A percentile compares a stretch with the other conserved stretches of the same genome.
Conservation (phyloP, 1,139 yeast species). For the Protomyces gravidus region DNA sequence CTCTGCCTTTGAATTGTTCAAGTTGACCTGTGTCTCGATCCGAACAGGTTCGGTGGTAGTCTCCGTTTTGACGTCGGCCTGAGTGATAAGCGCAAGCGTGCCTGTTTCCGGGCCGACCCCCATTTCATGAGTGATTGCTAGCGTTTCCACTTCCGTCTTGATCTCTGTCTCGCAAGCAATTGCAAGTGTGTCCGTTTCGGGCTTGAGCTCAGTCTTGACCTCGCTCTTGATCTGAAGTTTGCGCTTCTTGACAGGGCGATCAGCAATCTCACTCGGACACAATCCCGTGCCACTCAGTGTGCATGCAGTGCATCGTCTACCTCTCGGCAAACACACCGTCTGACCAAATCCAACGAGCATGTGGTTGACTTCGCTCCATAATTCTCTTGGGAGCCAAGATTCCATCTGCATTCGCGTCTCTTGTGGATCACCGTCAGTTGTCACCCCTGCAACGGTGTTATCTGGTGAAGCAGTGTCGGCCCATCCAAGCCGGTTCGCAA, state of each 20-base stretch:
- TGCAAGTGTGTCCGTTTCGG: constrained; percentile 4
- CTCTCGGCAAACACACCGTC: constrained; percentile 71
- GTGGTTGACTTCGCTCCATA: constrained; percentile 79
- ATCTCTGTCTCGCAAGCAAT: not conserved
- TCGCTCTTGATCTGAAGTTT: not conserved
- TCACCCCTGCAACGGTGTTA: not conserved
- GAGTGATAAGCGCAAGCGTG: no score
- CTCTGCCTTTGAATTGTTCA: no score
- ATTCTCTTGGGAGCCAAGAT: constrained; percentile 64
- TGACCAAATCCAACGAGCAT: constrained; percentile 43
- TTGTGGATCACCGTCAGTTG: constrained; percentile 9
- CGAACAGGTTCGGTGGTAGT: no score
- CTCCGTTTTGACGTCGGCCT: not conserved
- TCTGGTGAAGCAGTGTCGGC: constrained; percentile 58
- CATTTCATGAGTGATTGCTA: no score
- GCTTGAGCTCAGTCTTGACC: not conserved
- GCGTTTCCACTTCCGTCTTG: constrained; percentile 4
- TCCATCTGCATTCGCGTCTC: constrained; percentile 65
- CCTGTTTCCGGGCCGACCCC: no score
- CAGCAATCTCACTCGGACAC: constrained; percentile 20
- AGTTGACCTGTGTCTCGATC: no score
- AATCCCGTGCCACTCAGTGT: constrained; percentile 40
- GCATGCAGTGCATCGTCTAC: constrained; percentile 72
- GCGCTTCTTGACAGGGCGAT: constrained; percentile 6
- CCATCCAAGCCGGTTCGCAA: constrained; percentile 61